Evolutionary conservation across 2,329 filamentous ascomycete species (phyloP), one percentile per base, ranked within the genome.

Genomic region (Lachnellula subtilissima): DNA sequence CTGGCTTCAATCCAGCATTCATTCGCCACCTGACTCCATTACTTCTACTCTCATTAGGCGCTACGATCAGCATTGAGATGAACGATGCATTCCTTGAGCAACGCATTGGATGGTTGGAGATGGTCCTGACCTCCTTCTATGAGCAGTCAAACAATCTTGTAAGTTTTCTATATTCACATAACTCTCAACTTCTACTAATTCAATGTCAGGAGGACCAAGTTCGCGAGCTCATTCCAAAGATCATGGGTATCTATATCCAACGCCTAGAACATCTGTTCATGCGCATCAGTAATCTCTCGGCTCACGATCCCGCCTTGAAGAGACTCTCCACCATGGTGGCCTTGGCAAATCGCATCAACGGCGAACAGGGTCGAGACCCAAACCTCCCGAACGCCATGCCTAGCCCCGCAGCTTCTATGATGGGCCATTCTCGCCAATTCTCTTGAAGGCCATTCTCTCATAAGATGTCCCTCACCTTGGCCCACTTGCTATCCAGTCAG

Each of bases 41-140:
- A 19, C 76, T 88, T 51, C 74, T 85, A 19, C 75, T 88, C 48
- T 86, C 85, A 1, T 80, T 87, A 40, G 83, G 83, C 53, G 83
- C 84, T 23, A 85, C 83, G 7, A 78, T 88, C 53, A 81, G 82
- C 37, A 77, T 82, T 64, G 76, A 84, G 45, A 72, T 88, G 55
- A 73, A 76, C 4, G 79, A 78, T 42, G 72, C 75, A 11, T 73
- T 77, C 47, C 71, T 86, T 51, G 74, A 77, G 49, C 76, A 82
- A 65, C 83, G 83, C 68, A 72, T 86, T 52, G 74, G 73, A 22
- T 84, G 84, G 81, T 75, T 86, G 42, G 83, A 86, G 66, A 76
- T 79, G 64, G 78, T 84, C 40, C 72, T 87, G n/a, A 71, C 76
- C 42, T 74, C 77, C 28, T 78, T 86, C 61, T 69, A 69, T 53